Base-by-base conservation (phyloP, 495 filamentous ascomycete species). In the Tricharina praecox region DNA sequence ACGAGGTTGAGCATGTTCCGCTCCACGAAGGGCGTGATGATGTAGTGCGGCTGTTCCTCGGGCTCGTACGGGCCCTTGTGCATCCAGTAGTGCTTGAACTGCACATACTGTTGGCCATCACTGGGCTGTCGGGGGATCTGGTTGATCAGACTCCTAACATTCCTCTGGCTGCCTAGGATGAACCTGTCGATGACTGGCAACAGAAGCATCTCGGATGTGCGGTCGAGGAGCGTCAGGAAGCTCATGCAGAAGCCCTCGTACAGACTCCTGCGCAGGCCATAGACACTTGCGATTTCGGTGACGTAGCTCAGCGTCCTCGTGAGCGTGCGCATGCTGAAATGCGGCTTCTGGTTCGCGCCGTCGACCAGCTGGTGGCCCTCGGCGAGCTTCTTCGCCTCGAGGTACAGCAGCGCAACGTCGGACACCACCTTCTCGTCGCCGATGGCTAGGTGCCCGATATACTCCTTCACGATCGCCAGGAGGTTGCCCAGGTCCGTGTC, bases 211-310 rank as follows among this genome's bases (percentile, higher is more conserved):
- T 88, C 84, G 0, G 88, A 95, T 20, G 78, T 72, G 56, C 72
- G 68, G 54, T 86, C 75, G 15, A 99, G 68, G 18, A 92, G 69
- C 0, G 92, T 96, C 28, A 92, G 65, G 51, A 96, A 99, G 50
- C 85, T 85, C 92, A 99, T 96, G n/a, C 81, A 86, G 62, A 95
- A 96, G 0, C 92, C 92, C 66, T 99, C 92, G 55, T 81, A 94
- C 4, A 95, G 64, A 21, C 86, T 81, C 52, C 92, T 67, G 5
- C 90, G 76, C 25, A 96, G 66, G n/a, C 83, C 85, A 65, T 93
- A 96, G 3, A 81, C 71, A 2, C 86, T 75, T 0, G 79, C 75
- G 51, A 93, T 82, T 47, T 92, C 81, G 51, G 74, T 72, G 32
- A 85, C 84, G 63, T 94, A 96, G 11, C 76, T 78, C 36, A 99